phyloP scores from a whole-genome alignment of 148 eudicot species.

The Silene latifolia region DNA sequence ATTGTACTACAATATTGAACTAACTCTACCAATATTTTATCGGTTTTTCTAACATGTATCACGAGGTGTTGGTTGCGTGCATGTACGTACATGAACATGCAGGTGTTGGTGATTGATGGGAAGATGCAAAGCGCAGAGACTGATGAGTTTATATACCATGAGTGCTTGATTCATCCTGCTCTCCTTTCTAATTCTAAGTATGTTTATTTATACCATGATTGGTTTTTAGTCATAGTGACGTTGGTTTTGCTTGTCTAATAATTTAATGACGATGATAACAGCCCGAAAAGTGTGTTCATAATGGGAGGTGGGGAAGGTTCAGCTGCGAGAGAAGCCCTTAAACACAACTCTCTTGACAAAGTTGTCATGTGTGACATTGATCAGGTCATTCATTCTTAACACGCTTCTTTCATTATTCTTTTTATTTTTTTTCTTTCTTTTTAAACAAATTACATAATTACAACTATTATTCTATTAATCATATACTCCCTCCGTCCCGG shows the following conservation, averaged over 20 bases:
- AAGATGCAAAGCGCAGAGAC: slow-evolving; percentile 84
- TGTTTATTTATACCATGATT: too few relatives aligned
- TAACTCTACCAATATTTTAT: too few relatives aligned
- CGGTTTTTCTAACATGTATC: not conserved
- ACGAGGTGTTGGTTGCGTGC: not conserved
- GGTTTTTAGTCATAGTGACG: too few relatives aligned
- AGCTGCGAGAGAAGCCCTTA: slow-evolving; percentile 69
- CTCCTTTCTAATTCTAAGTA: slow-evolving; percentile 61
- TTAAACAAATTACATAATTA: too few relatives aligned
- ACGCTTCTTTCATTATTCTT: too few relatives aligned
- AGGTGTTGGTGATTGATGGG: slow-evolving; percentile 79
- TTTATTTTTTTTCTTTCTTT: too few relatives aligned
- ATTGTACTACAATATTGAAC: too few relatives aligned
- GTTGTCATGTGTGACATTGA: slow-evolving; percentile 87
- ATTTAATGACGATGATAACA: slow-evolving; percentile 21
- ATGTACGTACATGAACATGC: not conserved
- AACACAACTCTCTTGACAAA: slow-evolving; percentile 53
- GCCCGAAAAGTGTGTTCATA: slow-evolving; percentile 67
- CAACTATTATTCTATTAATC: too few relatives aligned
- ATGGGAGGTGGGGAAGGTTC: slow-evolving; percentile 97
- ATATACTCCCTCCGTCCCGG: too few relatives aligned
- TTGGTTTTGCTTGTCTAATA: too few relatives aligned
- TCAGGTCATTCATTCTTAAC: slow-evolving; percentile 15
- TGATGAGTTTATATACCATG: slow-evolving; percentile 81
- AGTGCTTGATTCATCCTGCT: slow-evolving; percentile 77